A percentile compares a stretch with the other conserved stretches of the same genome.
Evolutionary conservation across 176 grass and related monocot genomes (phyloP).

Genomic region (Musa troglodytarum): DNA sequence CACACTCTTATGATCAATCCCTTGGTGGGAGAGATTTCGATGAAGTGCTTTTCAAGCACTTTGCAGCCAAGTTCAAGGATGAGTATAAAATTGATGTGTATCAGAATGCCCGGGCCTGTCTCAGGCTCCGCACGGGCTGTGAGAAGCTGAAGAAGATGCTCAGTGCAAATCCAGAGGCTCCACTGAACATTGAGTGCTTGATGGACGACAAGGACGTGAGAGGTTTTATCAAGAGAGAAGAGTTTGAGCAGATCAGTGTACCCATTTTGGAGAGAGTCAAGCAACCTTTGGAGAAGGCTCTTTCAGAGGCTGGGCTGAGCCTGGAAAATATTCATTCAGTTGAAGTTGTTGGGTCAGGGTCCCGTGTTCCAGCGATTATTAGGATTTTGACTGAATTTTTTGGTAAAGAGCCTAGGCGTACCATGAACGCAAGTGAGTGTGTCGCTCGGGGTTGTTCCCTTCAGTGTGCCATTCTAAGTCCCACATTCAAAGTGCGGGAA

Average conservation of each 20-base stretch:
- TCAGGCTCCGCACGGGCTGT: conserved; percentile 41
- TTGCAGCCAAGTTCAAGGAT: conserved; percentile 49
- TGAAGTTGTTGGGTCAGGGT: conserved; percentile 65
- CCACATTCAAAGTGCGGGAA: conserved; percentile 89
- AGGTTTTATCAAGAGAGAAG: conserved; percentile 63
- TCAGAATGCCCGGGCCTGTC: conserved; percentile 41
- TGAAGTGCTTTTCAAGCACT: conserved; percentile 56
- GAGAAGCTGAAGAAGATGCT: conserved; percentile 72
- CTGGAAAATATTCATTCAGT: conserved; percentile 37
- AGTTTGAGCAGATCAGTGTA: conserved; percentile 51
- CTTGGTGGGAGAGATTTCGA: conserved; percentile 79
- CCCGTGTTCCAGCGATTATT: conserved; percentile 61
- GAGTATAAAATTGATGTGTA: conserved; percentile 73
- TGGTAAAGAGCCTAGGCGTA: conserved; percentile 59
- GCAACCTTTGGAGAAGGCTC: conserved; percentile 47
- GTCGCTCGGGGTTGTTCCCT: conserved; percentile 73
- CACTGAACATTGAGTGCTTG: conserved; percentile 55
- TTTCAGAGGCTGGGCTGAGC: conserved; percentile 31
- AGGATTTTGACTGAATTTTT: conserved; percentile 74
- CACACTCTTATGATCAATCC: conserved; percentile 46
- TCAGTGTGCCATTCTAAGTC: conserved; percentile 87
- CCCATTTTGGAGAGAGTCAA: conserved; percentile 55
- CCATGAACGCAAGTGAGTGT: conserved; percentile 97
- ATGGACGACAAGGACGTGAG: conserved; percentile 59
- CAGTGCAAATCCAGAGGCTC: conserved; percentile 54